Evolutionary conservation across 148 eudicot species (phyloP).

Genomic region (Fagopyrum tataricum): DNA sequence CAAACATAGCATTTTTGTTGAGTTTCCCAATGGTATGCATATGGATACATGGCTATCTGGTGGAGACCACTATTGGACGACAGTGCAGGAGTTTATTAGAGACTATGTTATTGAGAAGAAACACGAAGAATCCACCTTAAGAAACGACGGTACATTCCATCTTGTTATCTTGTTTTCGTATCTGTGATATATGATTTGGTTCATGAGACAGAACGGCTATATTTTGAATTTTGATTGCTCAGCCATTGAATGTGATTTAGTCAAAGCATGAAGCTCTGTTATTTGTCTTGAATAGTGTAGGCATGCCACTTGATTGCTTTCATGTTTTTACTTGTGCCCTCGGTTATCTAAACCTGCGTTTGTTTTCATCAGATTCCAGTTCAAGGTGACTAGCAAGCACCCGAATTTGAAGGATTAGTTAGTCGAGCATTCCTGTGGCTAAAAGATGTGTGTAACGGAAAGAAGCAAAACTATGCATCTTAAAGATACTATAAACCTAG

Average conservation of each 20-base stretch:
- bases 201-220: background rate
- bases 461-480: no score
- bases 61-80: conserved; percentile 83
- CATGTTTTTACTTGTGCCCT: no score
- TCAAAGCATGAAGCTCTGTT: background rate
- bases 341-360: background rate
- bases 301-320: background rate
- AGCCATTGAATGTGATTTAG: background rate
- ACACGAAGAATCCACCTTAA: conserved; percentile 27
- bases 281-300: background rate
- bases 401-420: background rate
- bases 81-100: conserved; percentile 45
- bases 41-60: conserved; percentile 98
- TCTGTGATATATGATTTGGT: background rate
- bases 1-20: conserved; percentile 55
- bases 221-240: background rate
- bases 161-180: background rate
- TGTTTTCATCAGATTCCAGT: conserved; percentile 5
- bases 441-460: no score
- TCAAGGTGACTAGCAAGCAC: conserved; percentile 11
- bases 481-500: conserved; percentile 5
- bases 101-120: conserved; percentile 34
- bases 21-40: conserved; percentile 93
- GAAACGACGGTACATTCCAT: conserved; percentile 24
- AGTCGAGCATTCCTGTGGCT: background rate